Base-by-base conservation (phyloP, 371 early-diverging fungal species). In the Agmasoma carcini region DNA sequence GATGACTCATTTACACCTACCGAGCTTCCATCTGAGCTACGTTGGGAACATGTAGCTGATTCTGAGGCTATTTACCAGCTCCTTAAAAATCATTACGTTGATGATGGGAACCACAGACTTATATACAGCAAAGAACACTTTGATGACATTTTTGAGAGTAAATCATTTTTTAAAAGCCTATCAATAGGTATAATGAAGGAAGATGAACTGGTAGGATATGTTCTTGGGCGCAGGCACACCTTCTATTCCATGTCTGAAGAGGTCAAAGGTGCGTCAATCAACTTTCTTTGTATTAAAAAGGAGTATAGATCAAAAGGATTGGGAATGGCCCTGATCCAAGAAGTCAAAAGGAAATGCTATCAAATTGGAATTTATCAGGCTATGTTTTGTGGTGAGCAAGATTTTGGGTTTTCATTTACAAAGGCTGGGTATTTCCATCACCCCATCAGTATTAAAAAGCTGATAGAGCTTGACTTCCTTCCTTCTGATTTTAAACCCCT, bases 281-380 rank as follows among this genome's bases (percentile, higher is more conserved):
- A 98, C 80, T 95, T 91, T 69, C 76, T 98, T 53, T 95, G 96
- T 72, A 78, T 96, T 34, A 86, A 87, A 75, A 90, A 87, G 78
- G 83, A 84, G 66, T 82, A 91, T 39, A 81, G 99, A 39, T 81
- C 82, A 41, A 88, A 90, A 73, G 82, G 90, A 48, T 76, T 98
- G 52, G 86, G 96, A 6, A 96, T 96, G 14, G 80, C 96, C n/a
- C 75, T 98, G 48, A 98, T 98, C 72, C 84, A 84, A 70, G 97
- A 98, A 70, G 81, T 98, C 41, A 95, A 92, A 1, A 82, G 93
- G 40, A 81, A 86, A 33, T 85, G 85, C 34, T 83, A 95, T 77
- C 65, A 84, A 51, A 80, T 81, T 59, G 90, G 90, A 15, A 85
- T 92, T 36, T 91, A 87, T 80, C 88, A 90, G 70, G 99, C 94